Base-by-base conservation (phyloP, 2,329 filamentous ascomycete species). In the Aureobasidium pullulans region DNA sequence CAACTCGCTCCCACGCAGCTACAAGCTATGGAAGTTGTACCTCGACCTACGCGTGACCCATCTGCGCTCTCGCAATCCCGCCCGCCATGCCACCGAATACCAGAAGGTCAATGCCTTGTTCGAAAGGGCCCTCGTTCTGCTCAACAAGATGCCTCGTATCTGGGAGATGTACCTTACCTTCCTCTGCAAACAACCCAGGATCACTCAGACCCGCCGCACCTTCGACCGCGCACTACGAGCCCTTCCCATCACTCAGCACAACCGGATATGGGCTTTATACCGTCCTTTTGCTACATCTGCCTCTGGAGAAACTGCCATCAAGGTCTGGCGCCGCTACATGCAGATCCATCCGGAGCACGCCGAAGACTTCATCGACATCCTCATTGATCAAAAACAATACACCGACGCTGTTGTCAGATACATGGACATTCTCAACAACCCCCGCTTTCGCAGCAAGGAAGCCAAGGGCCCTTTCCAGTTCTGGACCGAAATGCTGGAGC, bases 1-100 rank as follows among this genome's bases (percentile, higher is more conserved):
- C 73, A 80, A 84, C 64, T 88, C 95, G 68, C 82, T 99, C 47
- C 94, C 94, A 52, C 84, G 94, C 66, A 97, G 93, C 31, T 99
- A 96, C 79, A 99, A 99, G 77, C 80, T 99, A 50, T 99, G 94
- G 94, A 97, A 96, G 76, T 85, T 96, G 84, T 99, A 97, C 74
- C 84, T 99, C 64, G 83, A 85, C 65, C 88, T 97, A 66, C 85
- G 94, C 67, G 85, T 84, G 59, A 89, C 88, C 67, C 71, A 73
- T 59, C 53, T 73, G 48, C 80, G 84, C 62, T 88, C 86, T 70
- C 84, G 93, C 66, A 97, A 96, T 72, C 85, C 93, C 11, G 88
- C 89, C 59, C 81, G 86, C 60, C 90, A 89, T 72, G 84, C 84
- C 56, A 77, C 83, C 61, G 92, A 99, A 70, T 97, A 88, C 75